Base-by-base conservation (phyloP, 1,284 basidiomycete genomes). In the Ceratobasidium papillatum region DNA sequence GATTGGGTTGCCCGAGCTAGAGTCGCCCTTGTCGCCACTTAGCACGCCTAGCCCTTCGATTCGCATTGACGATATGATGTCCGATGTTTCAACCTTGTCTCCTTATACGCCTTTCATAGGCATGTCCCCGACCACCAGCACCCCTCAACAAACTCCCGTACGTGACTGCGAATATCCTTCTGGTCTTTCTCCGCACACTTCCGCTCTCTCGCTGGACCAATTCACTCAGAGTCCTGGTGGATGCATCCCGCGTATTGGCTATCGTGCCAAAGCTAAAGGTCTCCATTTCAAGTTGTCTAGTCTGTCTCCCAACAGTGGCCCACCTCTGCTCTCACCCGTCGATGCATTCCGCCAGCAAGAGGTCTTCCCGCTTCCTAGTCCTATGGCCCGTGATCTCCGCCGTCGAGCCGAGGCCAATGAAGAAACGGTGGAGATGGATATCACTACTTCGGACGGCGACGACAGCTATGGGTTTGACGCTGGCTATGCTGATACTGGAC, bases 351-450 rank as follows among this genome's bases (percentile, higher is more conserved):
- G 66, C 27, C 52, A 69, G 38, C 51, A 69, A 43, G 34, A 63
- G 5, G 66, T 69, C 17, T 69, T 38, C 36, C 52, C 52, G 9
- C 38, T 69, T 14, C 66, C 66, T 30, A 69, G 66, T 27, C 66
- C 66, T 9, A 30, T 69, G 41, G 66, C 66, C 36, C 66, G 52
- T 27, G 66, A 69, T 45, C 66, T 69, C 11, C 66, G 66, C 45
- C 54, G 66, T 11, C 66, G 66, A 19, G 25, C 58, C 66, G 66
- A 69, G 25, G 64, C 49, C 38, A 2, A 43, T 22, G 36, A 56
- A 11, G 12, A 19, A 1, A 47, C 43, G 2, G 27, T 45, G 2
- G 64, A 54, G 34, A 25, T 41, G 64, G 49, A 54, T 41, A 66
- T 38, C n/a, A 27, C 47, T 14, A 25, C 64, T 32, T n/a, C 41